Conservation (phyloP, 208 protist species). For the Acanthamoeba healyi region DNA sequence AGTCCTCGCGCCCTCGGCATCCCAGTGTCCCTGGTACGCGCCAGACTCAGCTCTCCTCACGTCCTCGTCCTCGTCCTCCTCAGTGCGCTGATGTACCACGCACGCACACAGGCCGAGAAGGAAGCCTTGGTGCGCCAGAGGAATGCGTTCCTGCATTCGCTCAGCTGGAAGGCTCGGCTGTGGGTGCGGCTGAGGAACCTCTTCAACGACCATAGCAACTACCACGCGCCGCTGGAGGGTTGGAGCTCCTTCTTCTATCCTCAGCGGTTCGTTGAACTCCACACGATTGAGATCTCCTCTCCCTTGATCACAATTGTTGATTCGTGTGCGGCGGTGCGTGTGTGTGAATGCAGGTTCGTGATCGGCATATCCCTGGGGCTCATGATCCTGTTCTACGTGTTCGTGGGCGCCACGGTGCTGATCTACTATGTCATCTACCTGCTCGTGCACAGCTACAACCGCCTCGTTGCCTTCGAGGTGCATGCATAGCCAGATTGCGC, state of each 20-base stretch:
- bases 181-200: background rate
- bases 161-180: background rate
- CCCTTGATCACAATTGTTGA: background rate
- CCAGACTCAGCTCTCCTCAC: constrained; percentile 95
- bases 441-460: constrained; percentile 99
- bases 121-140: background rate
- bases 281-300: too few relatives aligned
- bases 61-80: constrained; percentile 98
- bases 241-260: constrained; percentile 39
- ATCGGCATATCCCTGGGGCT: constrained; percentile 22
- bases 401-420: constrained; percentile 39
- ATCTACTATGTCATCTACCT: constrained; percentile 96
- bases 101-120: background rate
- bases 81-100: constrained; percentile 98
- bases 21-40: constrained; percentile 97
- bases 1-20: constrained; percentile 95
- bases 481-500: constrained; percentile 92
- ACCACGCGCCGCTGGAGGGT: constrained; percentile 16
- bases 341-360: background rate
- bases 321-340: background rate
- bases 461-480: constrained; percentile 99
- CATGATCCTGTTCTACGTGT: constrained; percentile 55
- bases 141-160: background rate
- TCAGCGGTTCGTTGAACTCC: background rate
- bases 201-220: constrained; percentile 95